A percentile compares a stretch with the other conserved stretches of the same genome.
phyloP scores from a whole-genome alignment of 257 asterid species.

The Solanum megistacrolobum region DNA sequence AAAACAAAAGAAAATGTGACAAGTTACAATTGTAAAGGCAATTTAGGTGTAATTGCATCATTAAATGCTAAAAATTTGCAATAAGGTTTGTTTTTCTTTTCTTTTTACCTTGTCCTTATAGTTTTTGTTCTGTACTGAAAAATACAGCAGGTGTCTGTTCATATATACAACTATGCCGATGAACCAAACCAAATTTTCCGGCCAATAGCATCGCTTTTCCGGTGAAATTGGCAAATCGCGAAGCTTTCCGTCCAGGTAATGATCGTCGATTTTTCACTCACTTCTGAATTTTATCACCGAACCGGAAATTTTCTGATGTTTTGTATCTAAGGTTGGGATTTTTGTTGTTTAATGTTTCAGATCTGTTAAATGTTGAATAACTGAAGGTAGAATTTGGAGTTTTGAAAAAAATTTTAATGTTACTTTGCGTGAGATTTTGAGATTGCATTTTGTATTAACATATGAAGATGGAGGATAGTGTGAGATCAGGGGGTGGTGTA shows the following conservation, averaged over 20 bases:
- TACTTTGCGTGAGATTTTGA: constrained; percentile 14
- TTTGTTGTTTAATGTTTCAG: constrained; percentile 30
- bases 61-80: background rate
- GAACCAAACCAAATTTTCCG: background rate
- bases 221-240: constrained; percentile 6
- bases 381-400: constrained; percentile 13
- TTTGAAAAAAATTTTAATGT: background rate
- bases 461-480: constrained; percentile 55
- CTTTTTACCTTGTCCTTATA: background rate
- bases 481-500: constrained; percentile 62
- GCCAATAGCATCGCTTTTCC: background rate
- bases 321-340: background rate
- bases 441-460: constrained; percentile 11
- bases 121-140: background rate
- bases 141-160: background rate
- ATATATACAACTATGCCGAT: background rate
- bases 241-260: constrained; percentile 26
- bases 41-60: background rate
- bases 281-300: background rate
- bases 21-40: background rate
- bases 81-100: background rate
- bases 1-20: background rate
- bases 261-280: background rate
- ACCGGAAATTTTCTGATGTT: background rate
- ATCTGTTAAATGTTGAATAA: constrained; percentile 40